A percentile compares a stretch with the other conserved stretches of the same genome.
phyloP scores from a whole-genome alignment of 768 basidiomycete genomes.

The Boletus rex-veris region DNA sequence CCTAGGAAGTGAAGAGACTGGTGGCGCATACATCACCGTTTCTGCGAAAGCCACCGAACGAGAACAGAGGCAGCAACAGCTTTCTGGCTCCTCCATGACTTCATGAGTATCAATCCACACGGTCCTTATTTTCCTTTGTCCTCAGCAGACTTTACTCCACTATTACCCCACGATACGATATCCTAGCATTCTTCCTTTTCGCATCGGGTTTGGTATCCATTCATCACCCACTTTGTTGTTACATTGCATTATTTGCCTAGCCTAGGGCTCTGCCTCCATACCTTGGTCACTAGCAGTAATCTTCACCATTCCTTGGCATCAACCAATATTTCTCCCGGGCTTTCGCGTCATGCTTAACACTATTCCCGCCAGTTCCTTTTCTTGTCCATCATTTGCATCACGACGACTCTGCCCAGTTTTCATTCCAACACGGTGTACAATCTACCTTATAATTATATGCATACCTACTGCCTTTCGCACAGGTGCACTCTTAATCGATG shows the following conservation, averaged over 20 bases:
- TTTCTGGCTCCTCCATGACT: slow-evolving; percentile 23
- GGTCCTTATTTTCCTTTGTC: slow-evolving; percentile 6
- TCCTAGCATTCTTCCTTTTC: slow-evolving; percentile 21
- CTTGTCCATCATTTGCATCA: slow-evolving; percentile 29
- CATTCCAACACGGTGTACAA: slow-evolving; percentile 31
- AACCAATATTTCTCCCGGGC: slow-evolving; percentile 26
- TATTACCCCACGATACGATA: slow-evolving; percentile 29
- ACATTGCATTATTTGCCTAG: slow-evolving; percentile 17
- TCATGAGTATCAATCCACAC: slow-evolving; percentile 29
- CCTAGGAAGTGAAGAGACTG: slow-evolving; percentile 63
- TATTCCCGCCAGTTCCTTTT: slow-evolving; percentile 15
- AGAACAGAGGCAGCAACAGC: slow-evolving; percentile 34
- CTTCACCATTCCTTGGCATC: slow-evolving; percentile 26
- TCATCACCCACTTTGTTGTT: slow-evolving; percentile 22
- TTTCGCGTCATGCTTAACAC: slow-evolving; percentile 26
- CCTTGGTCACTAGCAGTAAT: slow-evolving; percentile 31
- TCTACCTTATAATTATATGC: slow-evolving; percentile 34
- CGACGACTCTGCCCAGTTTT: slow-evolving; percentile 20
- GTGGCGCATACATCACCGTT: slow-evolving; percentile 83
- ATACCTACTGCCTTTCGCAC: slow-evolving; percentile 33
- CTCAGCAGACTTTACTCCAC: slow-evolving; percentile 21
- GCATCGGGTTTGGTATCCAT: slow-evolving; percentile 23
- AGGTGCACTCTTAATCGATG: slow-evolving; percentile 30
- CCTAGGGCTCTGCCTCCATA: slow-evolving; percentile 24
- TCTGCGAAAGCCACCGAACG: slow-evolving; percentile 78